Base-by-base conservation (phyloP, 2,329 filamentous ascomycete genomes). In the Fusarium vanettenii region DNA sequence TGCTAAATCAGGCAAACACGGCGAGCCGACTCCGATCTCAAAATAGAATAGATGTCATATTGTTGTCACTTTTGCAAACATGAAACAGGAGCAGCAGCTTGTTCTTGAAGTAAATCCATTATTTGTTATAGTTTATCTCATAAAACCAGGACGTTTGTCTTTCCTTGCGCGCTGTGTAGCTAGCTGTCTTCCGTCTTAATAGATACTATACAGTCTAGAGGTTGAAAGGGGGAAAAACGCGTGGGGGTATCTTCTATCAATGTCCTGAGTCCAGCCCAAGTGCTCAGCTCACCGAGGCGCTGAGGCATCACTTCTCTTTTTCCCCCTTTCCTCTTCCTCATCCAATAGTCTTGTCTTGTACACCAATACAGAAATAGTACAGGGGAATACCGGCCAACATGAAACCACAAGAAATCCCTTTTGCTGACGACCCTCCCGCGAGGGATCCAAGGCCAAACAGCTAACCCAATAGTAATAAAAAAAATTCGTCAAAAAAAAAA, bases 221-320 rank as follows among this genome's bases (percentile, higher is more conserved):
- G 69, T 66, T 70, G 68, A 57, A 72, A 78, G 64, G 72, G 77
- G 72, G 66, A 60, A 41, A 71, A 75, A 67, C 71, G 68, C 72
- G 69, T 75, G 71, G 75, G 77, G 78, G 80, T 81, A 81, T 82
- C 80, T 76, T 82, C 73, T 79, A 77, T 77, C 73, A 76, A 70
- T 67, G 66, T 79, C 74, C 76, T 78, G 76, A 81, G 80, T 78
- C 79, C 80, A 78, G 80, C 79, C 80, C 78, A 79, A 73, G 71
- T 71, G 78, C 75, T 74, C 71, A 70, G 63, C 67, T 74, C 71
- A 71, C 57, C 67, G 71, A 55, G 70, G 70, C 69, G 43, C 72
- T 68, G 71, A 75, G 22, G 71, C 78, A 71, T 70, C 70, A 48
- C 72, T 71, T 64, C 68, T 62, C 65, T 70, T 11, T 43, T 69